Evolutionary conservation across 805 yeast species (phyloP).

Genomic region (Myxozyma melibiosi): DNA sequence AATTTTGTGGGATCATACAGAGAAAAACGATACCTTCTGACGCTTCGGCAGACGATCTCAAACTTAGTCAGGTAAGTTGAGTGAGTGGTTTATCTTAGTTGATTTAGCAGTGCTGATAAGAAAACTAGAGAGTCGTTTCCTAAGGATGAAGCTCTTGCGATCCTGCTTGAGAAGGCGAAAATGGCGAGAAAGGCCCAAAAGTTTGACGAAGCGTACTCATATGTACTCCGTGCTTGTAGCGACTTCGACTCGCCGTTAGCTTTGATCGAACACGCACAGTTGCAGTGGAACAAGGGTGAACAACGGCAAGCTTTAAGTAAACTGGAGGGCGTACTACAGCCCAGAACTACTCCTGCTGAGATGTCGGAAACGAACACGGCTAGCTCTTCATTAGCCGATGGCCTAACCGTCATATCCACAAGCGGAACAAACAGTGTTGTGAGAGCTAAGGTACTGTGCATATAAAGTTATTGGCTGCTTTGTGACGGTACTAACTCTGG

Average conservation of each 20-base stretch:
- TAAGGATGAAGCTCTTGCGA: constrained; percentile 45
- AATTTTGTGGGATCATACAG: constrained; percentile 56
- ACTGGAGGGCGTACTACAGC: constrained; percentile 21
- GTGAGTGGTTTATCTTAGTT: background rate
- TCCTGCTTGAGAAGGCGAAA: constrained; percentile 59
- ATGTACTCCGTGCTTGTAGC: constrained; percentile 58
- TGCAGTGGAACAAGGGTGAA: constrained; percentile 89
- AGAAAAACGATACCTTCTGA: constrained; percentile 59
- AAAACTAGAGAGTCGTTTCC: constrained; percentile 9
- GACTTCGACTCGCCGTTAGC: constrained; percentile 42
- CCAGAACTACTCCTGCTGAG: constrained; percentile 17
- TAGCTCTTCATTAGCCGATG: background rate
- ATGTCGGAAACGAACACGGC: background rate
- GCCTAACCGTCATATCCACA: background rate
- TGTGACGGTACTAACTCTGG: background rate
- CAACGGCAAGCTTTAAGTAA: constrained; percentile 70
- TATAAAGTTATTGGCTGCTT: no score
- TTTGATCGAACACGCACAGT: constrained; percentile 68
- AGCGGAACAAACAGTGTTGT: background rate
- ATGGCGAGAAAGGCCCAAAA: constrained; percentile 69
- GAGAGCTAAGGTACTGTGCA: constrained; percentile 21
- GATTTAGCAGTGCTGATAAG: background rate
- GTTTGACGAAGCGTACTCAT: constrained; percentile 69
- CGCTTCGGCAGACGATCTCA: constrained; percentile 58
- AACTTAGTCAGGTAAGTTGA: constrained; percentile 35